Conservation (phyloP, 2,329 filamentous ascomycete species). For the Microsporum ferrugineum region DNA sequence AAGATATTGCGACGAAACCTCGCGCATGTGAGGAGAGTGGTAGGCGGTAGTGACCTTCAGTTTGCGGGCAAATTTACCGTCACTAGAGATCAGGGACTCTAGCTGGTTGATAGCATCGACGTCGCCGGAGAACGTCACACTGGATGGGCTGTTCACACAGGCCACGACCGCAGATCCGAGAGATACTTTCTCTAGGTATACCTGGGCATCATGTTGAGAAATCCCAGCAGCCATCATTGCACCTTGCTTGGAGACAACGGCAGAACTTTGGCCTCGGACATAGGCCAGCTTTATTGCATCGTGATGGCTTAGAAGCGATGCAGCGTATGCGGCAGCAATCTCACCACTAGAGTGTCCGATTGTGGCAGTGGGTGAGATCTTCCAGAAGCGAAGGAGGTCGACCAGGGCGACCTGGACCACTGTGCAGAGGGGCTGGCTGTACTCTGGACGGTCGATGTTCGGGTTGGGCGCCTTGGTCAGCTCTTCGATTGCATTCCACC, state of each 20-base stretch:
- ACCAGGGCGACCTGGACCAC: conserved; percentile 17
- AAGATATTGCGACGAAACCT: conserved; percentile 14
- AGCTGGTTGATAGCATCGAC: conserved; percentile 22
- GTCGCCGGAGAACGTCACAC: conserved; percentile 30
- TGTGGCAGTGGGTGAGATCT: conserved; percentile 10
- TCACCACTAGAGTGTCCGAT: conserved; percentile 15
- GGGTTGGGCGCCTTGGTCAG: not conserved
- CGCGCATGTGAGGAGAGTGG: conserved; percentile 19
- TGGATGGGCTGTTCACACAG: conserved; percentile 29
- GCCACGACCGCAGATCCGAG: conserved; percentile 19
- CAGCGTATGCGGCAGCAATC: conserved; percentile 15
- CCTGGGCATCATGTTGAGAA: not conserved
- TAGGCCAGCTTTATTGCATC: conserved; percentile 40
- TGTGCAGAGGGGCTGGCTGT: conserved; percentile 17
- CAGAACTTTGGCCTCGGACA: conserved; percentile 19
- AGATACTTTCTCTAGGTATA: conserved; percentile 11
- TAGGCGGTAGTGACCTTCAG: conserved; percentile 22
- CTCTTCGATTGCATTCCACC: not conserved
- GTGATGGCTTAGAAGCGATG: conserved; percentile 21
- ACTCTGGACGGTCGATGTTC: not conserved
- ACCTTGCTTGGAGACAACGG: conserved; percentile 5
- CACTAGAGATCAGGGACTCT: conserved; percentile 16
- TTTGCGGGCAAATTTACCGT: conserved; percentile 12
- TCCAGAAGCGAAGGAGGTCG: conserved; percentile 9
- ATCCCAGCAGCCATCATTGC: conserved; percentile 14